Percentiles rank a stretch among this genome's conserved stretches.
Evolutionary conservation across 371 early-diverging fungal species (phyloP).

Genomic region (Mortierella sp.): DNA sequence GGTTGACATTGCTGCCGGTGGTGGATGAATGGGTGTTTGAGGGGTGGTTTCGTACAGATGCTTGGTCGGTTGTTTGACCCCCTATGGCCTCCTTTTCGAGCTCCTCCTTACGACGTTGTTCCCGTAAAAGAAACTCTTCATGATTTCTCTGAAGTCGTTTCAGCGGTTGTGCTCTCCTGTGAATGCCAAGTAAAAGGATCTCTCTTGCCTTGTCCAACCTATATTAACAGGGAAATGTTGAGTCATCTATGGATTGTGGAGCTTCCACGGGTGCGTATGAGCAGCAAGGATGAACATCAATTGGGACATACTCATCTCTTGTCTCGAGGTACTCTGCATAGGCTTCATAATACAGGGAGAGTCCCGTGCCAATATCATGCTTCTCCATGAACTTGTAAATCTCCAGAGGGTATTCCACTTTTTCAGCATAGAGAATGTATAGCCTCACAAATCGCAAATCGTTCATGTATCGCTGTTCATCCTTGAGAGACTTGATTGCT

Average conservation of each 20-base stretch:
- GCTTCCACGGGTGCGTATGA: not conserved
- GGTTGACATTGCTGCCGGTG: not conserved
- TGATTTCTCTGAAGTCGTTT: conserved; percentile 57
- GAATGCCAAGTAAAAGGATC: conserved; percentile 64
- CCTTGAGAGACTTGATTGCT: conserved; percentile 68
- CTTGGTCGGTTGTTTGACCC: conserved; percentile 6
- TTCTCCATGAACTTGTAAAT: conserved; percentile 76
- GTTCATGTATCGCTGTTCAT: conserved; percentile 73
- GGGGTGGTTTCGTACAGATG: conserved; percentile 7
- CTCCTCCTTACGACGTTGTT: conserved; percentile 17
- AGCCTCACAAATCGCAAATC: conserved; percentile 81
- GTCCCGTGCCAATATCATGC: conserved; percentile 75
- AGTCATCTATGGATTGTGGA: not conserved
- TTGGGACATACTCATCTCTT: conserved; percentile 54
- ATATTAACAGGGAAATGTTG: not conserved
- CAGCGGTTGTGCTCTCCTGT: conserved; percentile 62
- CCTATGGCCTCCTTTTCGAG: conserved; percentile 20
- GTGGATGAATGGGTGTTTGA: conserved; percentile 4
- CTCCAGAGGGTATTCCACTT: conserved; percentile 64
- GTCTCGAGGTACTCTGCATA: conserved; percentile 75
- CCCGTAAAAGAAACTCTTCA: conserved; percentile 56
- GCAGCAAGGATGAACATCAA: not conserved
- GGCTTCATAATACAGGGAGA: conserved; percentile 81
- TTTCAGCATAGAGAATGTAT: conserved; percentile 77
- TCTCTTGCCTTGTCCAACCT: conserved; percentile 66